phyloP scores from a whole-genome alignment of 495 filamentous ascomycete species.

The Podospora bellae-mahoneyi region DNA sequence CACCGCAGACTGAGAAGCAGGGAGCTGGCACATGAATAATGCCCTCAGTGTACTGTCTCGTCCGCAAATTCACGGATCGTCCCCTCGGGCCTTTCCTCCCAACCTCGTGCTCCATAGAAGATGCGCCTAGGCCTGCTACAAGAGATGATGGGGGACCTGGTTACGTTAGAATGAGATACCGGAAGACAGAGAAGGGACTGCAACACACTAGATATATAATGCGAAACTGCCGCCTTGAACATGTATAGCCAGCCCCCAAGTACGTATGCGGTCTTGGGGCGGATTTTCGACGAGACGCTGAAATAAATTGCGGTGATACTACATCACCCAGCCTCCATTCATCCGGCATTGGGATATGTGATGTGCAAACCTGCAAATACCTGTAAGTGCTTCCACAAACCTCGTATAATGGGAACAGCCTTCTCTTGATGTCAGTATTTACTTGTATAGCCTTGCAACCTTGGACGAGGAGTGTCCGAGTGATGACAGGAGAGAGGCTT shows the following conservation, averaged over 20 bases:
- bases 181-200: not conserved
- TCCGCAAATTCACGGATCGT: not conserved
- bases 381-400: too few species aligned
- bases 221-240: too few species aligned
- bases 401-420: too few species aligned
- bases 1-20: not conserved
- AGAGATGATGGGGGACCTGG: not conserved
- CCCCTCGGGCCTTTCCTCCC: not conserved
- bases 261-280: too few species aligned
- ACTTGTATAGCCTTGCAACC: too few species aligned
- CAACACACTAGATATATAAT: not conserved
- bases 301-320: not conserved
- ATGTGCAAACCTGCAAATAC: too few species aligned
- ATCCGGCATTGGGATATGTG: not conserved
- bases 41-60: not conserved
- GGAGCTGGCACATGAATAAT: not conserved
- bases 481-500: too few species aligned
- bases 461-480: too few species aligned
- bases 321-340: not conserved
- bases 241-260: not conserved
- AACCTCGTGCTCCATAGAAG: not conserved
- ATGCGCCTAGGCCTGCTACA: not conserved
- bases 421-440: too few species aligned
- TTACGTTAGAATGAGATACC: not conserved
- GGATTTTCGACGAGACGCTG: not conserved